phyloP scores from a whole-genome alignment of 352 stramenopile genomes.

The Hyaloperonospora arabidopsidis region DNA sequence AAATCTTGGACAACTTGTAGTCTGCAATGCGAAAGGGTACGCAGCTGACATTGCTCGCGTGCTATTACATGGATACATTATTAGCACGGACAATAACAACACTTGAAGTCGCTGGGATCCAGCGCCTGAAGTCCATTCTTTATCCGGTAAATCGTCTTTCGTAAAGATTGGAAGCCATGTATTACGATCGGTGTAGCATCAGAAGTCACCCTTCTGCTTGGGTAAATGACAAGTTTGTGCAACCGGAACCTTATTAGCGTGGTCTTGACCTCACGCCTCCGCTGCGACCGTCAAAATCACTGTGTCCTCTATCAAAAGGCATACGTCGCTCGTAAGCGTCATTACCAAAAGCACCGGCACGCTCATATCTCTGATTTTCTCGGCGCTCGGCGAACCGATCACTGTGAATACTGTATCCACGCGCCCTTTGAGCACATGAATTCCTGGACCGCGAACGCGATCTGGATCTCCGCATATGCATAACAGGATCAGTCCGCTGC shows the following conservation, averaged over 20 bases:
- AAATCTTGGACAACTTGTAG: no score
- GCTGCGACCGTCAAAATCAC: slow-evolving; percentile 16
- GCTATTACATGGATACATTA: no score
- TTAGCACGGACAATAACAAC: no score
- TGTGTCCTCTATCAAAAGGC: slow-evolving; percentile 9
- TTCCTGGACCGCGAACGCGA: slow-evolving; percentile 9
- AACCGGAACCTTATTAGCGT: slow-evolving; percentile 13
- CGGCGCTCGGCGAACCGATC: slow-evolving; percentile 8
- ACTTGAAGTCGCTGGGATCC: no score
- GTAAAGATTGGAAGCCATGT: no score
- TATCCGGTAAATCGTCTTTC: no score
- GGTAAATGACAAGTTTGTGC: slow-evolving; percentile 6
- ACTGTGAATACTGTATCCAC: not conserved
- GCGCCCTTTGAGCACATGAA: slow-evolving; percentile 3
- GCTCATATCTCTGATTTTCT: slow-evolving; percentile 8
- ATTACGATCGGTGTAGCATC: no score
- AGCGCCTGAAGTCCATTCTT: no score
- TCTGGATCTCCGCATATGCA: slow-evolving; percentile 3
- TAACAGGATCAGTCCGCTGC: slow-evolving; percentile 6
- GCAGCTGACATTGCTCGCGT: no score
- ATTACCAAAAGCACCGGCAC: slow-evolving; percentile 6
- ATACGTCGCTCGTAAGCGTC: slow-evolving; percentile 2
- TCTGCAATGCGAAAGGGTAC: no score
- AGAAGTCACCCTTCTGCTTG: not conserved
- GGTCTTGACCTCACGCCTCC: slow-evolving; percentile 11